Base-by-base conservation (phyloP, 768 basidiomycete species). In the Gyrodon lividus region DNA sequence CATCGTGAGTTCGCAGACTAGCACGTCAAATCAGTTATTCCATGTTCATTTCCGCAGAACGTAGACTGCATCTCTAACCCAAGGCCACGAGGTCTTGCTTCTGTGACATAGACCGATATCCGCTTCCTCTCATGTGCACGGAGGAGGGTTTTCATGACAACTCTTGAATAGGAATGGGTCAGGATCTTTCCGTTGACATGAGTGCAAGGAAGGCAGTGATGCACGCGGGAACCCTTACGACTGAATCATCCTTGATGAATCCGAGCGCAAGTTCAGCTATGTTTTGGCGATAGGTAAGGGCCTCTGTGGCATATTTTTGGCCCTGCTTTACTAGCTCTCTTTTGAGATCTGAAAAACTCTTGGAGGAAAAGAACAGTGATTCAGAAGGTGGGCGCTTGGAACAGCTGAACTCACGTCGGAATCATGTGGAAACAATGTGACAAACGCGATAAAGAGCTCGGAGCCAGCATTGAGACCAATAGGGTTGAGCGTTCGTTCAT, bases 61-160 rank as follows among this genome's bases (percentile, higher is more conserved):
- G 45, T 38, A 40, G 46, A 47, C 48, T 38, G 43, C 44, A 56
- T 52, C 46, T 75, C 84, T 63, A 67, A 92, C 92, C 94, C 92
- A 59, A 89, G 78, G 62, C 88, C 90, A 66, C 82, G 83, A 68
- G 96, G 94, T 57, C 92, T 82, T 30, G 92, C 91, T 83, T 98
- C 92, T 59, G 96, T 98, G 52, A 99, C 96, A 69, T 93, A 98
- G 34, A 99, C 96, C 63, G 91, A 92, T 70, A 98, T 92, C 50
- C 95, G 82, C 74, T 98, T 98, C 67, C 81, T 83, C 64, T 86
- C 78, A 68, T 96, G 92, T 16, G 97, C 95, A 51, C 87, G 82
- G 41, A 98, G 78, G 46, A 99, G 79, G 31, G 95, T 89, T 70
- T 92, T 86, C 75, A 95, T 87, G 49, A 99, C 96, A 40, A 98